These are phyloP conservation scores for Somion occarium DNA, from an alignment of 1,284 basidiomycete species.

Conservation along the genomic window DNA sequence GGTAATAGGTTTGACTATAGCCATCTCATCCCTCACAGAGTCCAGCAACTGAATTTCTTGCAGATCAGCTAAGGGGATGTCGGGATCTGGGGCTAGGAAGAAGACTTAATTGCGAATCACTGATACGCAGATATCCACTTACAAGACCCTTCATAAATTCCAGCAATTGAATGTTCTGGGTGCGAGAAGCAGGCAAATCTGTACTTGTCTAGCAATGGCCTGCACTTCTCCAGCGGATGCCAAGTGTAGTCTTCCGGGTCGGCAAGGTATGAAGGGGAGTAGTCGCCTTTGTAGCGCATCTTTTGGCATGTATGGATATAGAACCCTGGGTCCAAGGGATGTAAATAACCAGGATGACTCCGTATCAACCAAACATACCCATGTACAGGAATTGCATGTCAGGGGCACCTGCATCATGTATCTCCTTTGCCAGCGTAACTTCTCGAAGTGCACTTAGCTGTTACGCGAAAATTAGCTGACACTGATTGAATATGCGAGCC, in stretches of 20 bases:
- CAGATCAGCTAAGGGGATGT: not conserved
- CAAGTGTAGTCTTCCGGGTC: conserved; percentile 87
- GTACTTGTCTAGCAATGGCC: conserved; percentile 55
- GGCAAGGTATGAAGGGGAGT: conserved; percentile 80
- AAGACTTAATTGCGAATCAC: not conserved
- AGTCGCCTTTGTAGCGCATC: conserved; percentile 97
- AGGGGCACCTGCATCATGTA: conserved; percentile 62
- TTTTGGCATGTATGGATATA: conserved; percentile 92
- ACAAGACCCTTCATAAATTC: conserved; percentile 11
- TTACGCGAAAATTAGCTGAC: not conserved
- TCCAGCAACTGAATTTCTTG: not conserved
- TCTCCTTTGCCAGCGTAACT: conserved; percentile 65
- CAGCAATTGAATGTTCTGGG: conserved; percentile 48
- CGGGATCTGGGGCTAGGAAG: not conserved
- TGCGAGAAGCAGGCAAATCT: conserved; percentile 67
- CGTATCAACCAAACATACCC: conserved; percentile 47
- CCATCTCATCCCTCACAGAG: not conserved
- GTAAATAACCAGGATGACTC: not conserved
- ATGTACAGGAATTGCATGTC: conserved; percentile 75
- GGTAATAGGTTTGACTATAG: not conserved
- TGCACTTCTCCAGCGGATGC: conserved; percentile 62
- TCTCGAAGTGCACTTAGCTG: conserved; percentile 85
- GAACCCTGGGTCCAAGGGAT: conserved; percentile 53
- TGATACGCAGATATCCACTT: not conserved
- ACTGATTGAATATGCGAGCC: too few relatives aligned